phyloP scores from a whole-genome alignment of 1,284 basidiomycete genomes.

The Cryptococcus sp. region DNA sequence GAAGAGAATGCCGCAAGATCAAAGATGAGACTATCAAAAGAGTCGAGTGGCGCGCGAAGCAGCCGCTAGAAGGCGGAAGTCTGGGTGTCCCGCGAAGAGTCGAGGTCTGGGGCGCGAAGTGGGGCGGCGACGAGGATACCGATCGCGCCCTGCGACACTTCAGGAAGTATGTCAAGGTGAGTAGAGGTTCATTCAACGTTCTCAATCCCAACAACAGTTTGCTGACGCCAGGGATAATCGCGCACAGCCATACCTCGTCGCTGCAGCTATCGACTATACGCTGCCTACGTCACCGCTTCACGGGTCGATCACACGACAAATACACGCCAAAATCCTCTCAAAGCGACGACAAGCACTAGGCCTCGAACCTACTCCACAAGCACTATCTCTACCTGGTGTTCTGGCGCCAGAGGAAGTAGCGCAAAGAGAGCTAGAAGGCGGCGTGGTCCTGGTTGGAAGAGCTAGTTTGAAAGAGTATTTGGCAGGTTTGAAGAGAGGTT shows the following conservation, averaged over 20 bases:
- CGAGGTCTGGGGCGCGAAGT: constrained; percentile 81
- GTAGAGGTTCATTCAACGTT: constrained; percentile 24
- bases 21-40: constrained; percentile 74
- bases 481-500: constrained; percentile 79
- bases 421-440: constrained; percentile 72
- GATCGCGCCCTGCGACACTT: constrained; percentile 84
- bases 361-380: constrained; percentile 60
- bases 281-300: constrained; percentile 77
- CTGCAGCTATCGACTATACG: constrained; percentile 90
- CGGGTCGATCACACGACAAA: constrained; percentile 68
- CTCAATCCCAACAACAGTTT: not conserved
- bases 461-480: constrained; percentile 94
- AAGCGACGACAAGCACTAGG: constrained; percentile 56
- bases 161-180: constrained; percentile 93
- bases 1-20: constrained; percentile 72
- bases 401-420: constrained; percentile 62
- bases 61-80: constrained; percentile 60
- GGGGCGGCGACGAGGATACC: constrained; percentile 92
- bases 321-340: constrained; percentile 61
- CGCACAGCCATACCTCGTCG: constrained; percentile 82
- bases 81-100: constrained; percentile 77
- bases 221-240: too few relatives aligned
- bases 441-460: constrained; percentile 83
- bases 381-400: constrained; percentile 62
- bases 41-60: constrained; percentile 73